Evolutionary conservation across 257 asterid genomes (phyloP).

Genomic region (Solanum megistacrolobum): DNA sequence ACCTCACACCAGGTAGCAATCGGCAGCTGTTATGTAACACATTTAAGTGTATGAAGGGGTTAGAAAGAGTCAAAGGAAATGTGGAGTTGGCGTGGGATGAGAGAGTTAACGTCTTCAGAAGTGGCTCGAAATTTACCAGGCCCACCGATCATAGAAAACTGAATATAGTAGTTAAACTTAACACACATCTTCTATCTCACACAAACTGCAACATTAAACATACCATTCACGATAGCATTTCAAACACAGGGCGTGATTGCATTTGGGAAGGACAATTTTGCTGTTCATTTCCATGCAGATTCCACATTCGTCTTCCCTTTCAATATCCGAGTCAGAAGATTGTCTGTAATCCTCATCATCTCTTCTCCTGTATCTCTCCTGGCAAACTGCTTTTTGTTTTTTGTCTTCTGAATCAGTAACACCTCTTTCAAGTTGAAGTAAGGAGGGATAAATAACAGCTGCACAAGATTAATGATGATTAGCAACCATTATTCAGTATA

Average conservation of each 20-base stretch:
- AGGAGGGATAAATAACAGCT: conserved; percentile 91
- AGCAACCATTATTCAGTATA: background rate
- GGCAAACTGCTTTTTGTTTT: conserved; percentile 64
- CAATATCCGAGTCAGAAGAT: conserved; percentile 55
- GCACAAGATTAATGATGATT: conserved; percentile 20
- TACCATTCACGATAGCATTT: conserved; percentile 97
- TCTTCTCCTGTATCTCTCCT: conserved; percentile 70
- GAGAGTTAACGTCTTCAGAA: background rate
- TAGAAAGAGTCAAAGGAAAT: background rate
- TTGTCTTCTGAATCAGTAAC: conserved; percentile 79
- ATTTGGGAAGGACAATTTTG: conserved; percentile 82
- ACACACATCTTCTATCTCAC: background rate
- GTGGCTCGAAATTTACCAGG: too few relatives aligned
- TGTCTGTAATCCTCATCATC: conserved; percentile 48
- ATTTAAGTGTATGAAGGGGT: background rate
- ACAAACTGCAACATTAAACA: background rate
- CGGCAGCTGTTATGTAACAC: background rate
- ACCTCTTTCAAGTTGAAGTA: conserved; percentile 79
- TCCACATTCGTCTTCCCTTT: conserved; percentile 96
- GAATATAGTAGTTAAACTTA: background rate
- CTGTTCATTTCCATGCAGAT: conserved; percentile 86
- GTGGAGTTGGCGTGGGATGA: background rate
- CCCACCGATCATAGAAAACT: background rate
- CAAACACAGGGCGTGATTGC: conserved; percentile 80
- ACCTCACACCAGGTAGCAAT: background rate